Evolutionary conservation across 805 yeast species (phyloP).

Genomic region (Metschnikowia kofuensis): DNA sequence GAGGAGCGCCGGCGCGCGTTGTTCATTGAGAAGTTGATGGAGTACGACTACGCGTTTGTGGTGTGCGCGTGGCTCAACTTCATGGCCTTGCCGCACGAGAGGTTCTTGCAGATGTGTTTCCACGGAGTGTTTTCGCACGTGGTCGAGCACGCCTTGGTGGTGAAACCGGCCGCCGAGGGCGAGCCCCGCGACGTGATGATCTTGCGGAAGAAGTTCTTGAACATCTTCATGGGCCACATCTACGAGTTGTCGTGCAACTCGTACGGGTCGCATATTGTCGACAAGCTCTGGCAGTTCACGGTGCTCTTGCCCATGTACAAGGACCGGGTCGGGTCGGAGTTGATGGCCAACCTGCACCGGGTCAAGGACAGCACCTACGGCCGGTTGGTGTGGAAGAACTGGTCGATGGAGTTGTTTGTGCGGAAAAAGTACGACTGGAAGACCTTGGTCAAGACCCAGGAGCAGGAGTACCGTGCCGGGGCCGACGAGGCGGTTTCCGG

Average conservation of each 20-base stretch:
- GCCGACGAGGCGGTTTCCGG: slow-evolving; percentile 13
- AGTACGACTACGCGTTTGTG: slow-evolving; percentile 61
- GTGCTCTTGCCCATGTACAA: slow-evolving; percentile 75
- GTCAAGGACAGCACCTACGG: slow-evolving; percentile 89
- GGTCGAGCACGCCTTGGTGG: slow-evolving; percentile 57
- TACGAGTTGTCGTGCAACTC: slow-evolving; percentile 74
- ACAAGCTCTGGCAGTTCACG: slow-evolving; percentile 78
- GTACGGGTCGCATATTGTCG: slow-evolving; percentile 89
- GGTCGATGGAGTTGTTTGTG: slow-evolving; percentile 79
- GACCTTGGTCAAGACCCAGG: slow-evolving; percentile 48
- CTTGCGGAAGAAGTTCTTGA: slow-evolving; percentile 65
- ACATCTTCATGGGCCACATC: slow-evolving; percentile 53
- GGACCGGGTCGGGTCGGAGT: slow-evolving; percentile 75
- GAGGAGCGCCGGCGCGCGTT: slow-evolving; percentile 80
- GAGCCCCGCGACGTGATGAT: slow-evolving; percentile 47
- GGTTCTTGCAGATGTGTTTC: slow-evolving; percentile 68
- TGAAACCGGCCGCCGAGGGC: slow-evolving; percentile 43
- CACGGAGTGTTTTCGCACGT: slow-evolving; percentile 93
- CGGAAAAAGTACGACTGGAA: slow-evolving; percentile 86
- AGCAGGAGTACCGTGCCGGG: slow-evolving; percentile 28
- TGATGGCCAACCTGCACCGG: slow-evolving; percentile 54
- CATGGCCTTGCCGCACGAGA: slow-evolving; percentile 56
- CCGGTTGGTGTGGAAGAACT: slow-evolving; percentile 89
- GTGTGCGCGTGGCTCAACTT: slow-evolving; percentile 58
- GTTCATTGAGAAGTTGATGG: slow-evolving; percentile 69